Conservation (phyloP, 2,329 filamentous ascomycete species). For the Fusarium pininemorale region DNA sequence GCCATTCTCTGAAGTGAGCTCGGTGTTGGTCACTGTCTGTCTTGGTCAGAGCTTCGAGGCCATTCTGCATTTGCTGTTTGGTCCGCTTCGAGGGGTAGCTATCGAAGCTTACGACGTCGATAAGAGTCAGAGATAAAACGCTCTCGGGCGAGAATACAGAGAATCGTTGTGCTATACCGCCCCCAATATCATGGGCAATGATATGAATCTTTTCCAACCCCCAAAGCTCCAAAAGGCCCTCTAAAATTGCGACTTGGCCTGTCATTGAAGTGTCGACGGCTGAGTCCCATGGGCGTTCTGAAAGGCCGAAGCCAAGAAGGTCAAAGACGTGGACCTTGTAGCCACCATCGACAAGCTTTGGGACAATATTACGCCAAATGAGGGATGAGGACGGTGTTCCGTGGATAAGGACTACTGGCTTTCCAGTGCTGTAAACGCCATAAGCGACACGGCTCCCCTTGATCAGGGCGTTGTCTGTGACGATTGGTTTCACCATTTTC, state of each 20-base stretch:
- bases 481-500: constrained; percentile 34
- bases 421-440: constrained; percentile 39
- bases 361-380: constrained; percentile 46
- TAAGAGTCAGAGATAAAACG: constrained; percentile 41
- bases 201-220: constrained; percentile 39
- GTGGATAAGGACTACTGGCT: constrained; percentile 45
- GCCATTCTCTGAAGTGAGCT: constrained; percentile 42
- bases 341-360: constrained; percentile 30
- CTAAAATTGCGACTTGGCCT: constrained; percentile 44
- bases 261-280: constrained; percentile 46
- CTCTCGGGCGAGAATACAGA: constrained; percentile 33
- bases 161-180: constrained; percentile 45
- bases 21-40: constrained; percentile 29
- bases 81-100: constrained; percentile 48
- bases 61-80: constrained; percentile 43
- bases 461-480: constrained; percentile 41
- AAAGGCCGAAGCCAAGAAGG: constrained; percentile 46
- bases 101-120: constrained; percentile 47
- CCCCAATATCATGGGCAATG: constrained; percentile 46
- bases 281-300: constrained; percentile 44
- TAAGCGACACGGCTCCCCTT: constrained; percentile 42
- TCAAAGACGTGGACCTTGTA: constrained; percentile 45
- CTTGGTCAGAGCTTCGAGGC: constrained; percentile 43
- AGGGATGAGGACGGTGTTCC: constrained; percentile 48
- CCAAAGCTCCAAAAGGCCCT: constrained; percentile 43